These are phyloP conservation scores for Piedraia hortae DNA, from an alignment of 2,329 filamentous ascomycete species.

Conservation along the genomic window DNA sequence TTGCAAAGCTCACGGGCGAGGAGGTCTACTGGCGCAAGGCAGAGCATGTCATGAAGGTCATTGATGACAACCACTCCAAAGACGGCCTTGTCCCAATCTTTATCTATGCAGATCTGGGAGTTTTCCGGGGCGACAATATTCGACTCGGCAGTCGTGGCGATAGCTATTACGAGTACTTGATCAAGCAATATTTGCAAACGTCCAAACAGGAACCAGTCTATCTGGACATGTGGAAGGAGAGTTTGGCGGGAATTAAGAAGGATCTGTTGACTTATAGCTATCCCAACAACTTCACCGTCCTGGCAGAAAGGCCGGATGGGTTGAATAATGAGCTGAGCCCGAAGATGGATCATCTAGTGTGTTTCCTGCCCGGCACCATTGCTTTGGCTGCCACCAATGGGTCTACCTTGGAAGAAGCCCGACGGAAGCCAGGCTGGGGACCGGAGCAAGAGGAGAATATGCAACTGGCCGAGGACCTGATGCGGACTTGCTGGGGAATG, in stretches of 20 bases:
- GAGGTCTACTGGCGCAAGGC: conserved; percentile 73
- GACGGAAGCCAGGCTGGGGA: conserved; percentile 41
- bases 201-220: conserved; percentile 66
- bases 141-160: conserved; percentile 81
- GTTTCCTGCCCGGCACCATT: conserved; percentile 91
- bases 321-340: conserved; percentile 37
- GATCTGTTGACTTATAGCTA: conserved; percentile 75
- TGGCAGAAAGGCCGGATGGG: conserved; percentile 61
- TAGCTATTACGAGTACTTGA: conserved; percentile 95
- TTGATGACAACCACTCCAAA: conserved; percentile 52
- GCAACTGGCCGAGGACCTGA: conserved; percentile 61
- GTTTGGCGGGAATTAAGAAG: conserved; percentile 62
- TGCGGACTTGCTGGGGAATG: conserved; percentile 95
- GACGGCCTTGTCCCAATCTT: conserved; percentile 83
- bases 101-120: conserved; percentile 50
- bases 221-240: conserved; percentile 75
- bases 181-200: conserved; percentile 95
- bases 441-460: conserved; percentile 66
- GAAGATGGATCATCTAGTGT: conserved; percentile 96
- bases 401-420: conserved; percentile 44
- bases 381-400: conserved; percentile 68
- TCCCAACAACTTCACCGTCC: conserved; percentile 54
- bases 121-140: conserved; percentile 63
- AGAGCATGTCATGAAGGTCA: conserved; percentile 72
- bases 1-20: conserved; percentile 83